Base-by-base conservation (phyloP, 164 flowering plant species). In the Magnolia sinica region DNA sequence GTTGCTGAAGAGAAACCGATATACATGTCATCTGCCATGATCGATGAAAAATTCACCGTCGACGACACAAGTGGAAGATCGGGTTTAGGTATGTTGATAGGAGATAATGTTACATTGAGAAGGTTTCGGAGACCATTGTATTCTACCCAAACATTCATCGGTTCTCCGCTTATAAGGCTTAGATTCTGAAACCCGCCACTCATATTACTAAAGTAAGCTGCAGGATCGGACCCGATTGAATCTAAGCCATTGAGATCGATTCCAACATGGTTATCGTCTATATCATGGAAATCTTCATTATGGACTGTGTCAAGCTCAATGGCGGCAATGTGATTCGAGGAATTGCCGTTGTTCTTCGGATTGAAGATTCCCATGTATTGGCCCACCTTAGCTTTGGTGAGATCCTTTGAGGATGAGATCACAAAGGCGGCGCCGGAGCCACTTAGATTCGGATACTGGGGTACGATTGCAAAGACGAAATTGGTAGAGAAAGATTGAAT, bases 1-100 rank as follows among this genome's bases (percentile, higher is more conserved):
- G 80, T 78, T 3, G 72, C 29, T 2, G 80, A 20, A 3, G 80
- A 78, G 63, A 78, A 73, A 13, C 80, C 80, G 4, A 78, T 76
- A 49, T 73, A 73, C 80, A 78, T 78, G 23, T 29, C 7, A 1
- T 78, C 76, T 6, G 13, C 19, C 22, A 78, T 4, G 59, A 73
- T 11, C 7, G 23, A 29, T 13, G 73, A 73, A 16, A 78, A 67
- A 73, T 78, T 72, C 1, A 55, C 3, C 4, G n/a, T 2, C 24
- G 61, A 20, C 11, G 76, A 78, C 58, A 78, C 20, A 18, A 78
- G 68, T 5, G 79, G 76, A 7, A 22, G 51, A 49, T 31, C 16
- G 51, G 79, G 74, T 64, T 71, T 71, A 9, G 59, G 31, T 6
- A 63, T 14, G 19, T 72, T 50, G 20, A 71, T 16, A 0, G 79